A percentile compares a stretch with the other conserved stretches of the same genome.
Conservation (phyloP, 2,329 filamentous ascomycete genomes). For the Fusarium abutilonis region DNA sequence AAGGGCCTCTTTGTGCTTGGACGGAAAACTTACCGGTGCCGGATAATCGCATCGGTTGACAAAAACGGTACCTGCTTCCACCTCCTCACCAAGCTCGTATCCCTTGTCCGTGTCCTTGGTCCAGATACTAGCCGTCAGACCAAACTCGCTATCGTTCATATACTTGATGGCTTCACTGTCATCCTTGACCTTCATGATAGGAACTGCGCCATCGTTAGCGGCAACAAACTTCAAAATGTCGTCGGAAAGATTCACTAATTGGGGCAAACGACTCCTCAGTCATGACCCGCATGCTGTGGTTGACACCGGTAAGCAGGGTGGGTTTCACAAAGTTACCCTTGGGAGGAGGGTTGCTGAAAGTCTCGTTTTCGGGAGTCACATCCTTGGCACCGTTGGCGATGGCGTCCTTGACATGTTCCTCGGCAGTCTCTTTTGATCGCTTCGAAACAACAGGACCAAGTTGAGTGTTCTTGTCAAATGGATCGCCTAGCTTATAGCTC, state of each 20-base stretch:
- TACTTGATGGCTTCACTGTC: constrained; percentile 83
- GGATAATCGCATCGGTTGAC: constrained; percentile 95
- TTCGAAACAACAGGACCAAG: constrained; percentile 90
- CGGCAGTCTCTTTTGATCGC: constrained; percentile 78
- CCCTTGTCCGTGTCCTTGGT: constrained; percentile 84
- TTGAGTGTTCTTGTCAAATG: constrained; percentile 79
- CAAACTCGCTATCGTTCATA: constrained; percentile 97
- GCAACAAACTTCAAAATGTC: background rate
- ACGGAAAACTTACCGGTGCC: constrained; percentile 73
- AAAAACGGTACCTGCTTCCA: constrained; percentile 95
- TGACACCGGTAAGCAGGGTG: constrained; percentile 80
- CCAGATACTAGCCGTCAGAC: constrained; percentile 96
- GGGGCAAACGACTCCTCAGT: constrained; percentile 89
- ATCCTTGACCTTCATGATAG: constrained; percentile 83
- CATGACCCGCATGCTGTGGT: constrained; percentile 89
- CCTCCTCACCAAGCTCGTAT: constrained; percentile 77
- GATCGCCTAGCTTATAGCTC: constrained; percentile 89
- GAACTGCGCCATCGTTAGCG: constrained; percentile 49
- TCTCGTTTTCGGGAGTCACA: constrained; percentile 81
- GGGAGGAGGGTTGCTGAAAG: constrained; percentile 76
- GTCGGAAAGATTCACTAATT: constrained; percentile 28
- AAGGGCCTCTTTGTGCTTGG: constrained; percentile 14
- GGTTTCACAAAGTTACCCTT: constrained; percentile 91
- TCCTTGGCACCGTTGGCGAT: constrained; percentile 84
- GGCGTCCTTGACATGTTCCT: constrained; percentile 83